Percentiles rank a stretch among this genome's conserved stretches.
Evolutionary conservation across 1,139 yeast species (phyloP).

Genomic region (Magnusiomyces sp.): DNA sequence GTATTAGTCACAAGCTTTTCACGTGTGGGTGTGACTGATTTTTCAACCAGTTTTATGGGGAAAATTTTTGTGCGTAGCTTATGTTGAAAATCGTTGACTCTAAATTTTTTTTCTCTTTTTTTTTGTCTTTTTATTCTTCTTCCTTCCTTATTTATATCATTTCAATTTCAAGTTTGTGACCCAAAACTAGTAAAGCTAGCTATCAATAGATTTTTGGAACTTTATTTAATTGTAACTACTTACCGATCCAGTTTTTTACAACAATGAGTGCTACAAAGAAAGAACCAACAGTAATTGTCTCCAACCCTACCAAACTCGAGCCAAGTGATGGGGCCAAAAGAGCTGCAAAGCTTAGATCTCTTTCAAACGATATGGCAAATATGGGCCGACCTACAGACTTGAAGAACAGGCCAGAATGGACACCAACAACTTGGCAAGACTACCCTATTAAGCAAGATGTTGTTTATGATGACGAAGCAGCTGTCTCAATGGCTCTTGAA

Average conservation of each 20-base stretch:
- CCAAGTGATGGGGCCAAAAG: constrained; percentile 33
- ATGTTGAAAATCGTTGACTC: too few species aligned
- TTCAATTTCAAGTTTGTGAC: neutral
- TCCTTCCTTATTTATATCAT: neutral
- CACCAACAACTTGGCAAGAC: constrained; percentile 37
- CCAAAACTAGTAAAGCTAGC: too few species aligned
- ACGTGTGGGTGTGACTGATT: too few species aligned
- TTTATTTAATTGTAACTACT: too few species aligned
- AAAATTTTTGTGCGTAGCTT: too few species aligned
- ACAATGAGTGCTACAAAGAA: neutral
- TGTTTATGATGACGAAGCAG: constrained; percentile 32
- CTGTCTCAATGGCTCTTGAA: constrained; percentile 34
- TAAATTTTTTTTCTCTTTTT: neutral
- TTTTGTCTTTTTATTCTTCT: neutral
- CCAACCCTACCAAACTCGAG: constrained; percentile 30
- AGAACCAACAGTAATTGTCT: constrained; percentile 22
- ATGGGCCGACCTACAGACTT: constrained; percentile 11
- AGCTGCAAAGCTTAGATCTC: constrained; percentile 34
- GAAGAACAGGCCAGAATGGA: constrained; percentile 24
- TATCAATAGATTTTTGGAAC: too few species aligned
- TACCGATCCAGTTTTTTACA: too few species aligned
- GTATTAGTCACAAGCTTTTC: too few species aligned
- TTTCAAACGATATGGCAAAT: constrained; percentile 23
- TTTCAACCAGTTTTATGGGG: too few species aligned
- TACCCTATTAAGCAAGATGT: constrained; percentile 39